Base-by-base conservation (phyloP, 1,284 basidiomycete species). In the Moesziomyces parantarcticus region DNA sequence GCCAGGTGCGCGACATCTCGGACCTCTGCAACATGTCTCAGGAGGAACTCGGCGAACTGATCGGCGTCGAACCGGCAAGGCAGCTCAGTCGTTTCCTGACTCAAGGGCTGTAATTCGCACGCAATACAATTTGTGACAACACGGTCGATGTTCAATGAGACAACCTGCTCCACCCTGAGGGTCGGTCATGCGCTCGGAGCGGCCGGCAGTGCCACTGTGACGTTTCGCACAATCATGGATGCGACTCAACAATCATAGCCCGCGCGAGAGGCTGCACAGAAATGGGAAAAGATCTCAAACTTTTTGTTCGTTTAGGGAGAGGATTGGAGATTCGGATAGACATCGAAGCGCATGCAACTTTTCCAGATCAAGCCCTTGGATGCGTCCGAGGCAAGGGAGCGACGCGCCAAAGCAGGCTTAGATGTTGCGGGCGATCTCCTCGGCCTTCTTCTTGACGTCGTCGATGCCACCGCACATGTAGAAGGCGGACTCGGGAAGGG, bases 391-490 rank as follows among this genome's bases (percentile, higher is more conserved):
- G 25, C 22, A 40, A 21, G 39, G 42, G 41, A 32, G 13, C 32
- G 22, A 21, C 32, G 20, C 22, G 42, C 40, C 34, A 36, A 18
- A 45, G 32, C 22, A 49, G 16, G 50, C 41, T 58, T 67, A 68
- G 39, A 55, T 62, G 65, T 48, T 68, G 60, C 59, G 65, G 76
- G 93, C 92, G 77, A 96, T 89, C 86, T 94, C 91, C 86, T 95
- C 94, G 77, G 95, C 95, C 91, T 99, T 98, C 77, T 89, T 86
- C 88, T 94, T 93, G 84, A 92, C 96, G 80, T 97, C 94, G 85
- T 94, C 92, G 81, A 97, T 95, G 74, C 91, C 92, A 78, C 93
- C 93, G 80, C 91, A 87, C 84, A 84, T 84, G 84, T 84, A 84
- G 80, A 85, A 85, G 34, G 83, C 83, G 79, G 91, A 91, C 87